phyloP scores from a whole-genome alignment of 352 stramenopile genomes.

The Pythium chondricola region DNA sequence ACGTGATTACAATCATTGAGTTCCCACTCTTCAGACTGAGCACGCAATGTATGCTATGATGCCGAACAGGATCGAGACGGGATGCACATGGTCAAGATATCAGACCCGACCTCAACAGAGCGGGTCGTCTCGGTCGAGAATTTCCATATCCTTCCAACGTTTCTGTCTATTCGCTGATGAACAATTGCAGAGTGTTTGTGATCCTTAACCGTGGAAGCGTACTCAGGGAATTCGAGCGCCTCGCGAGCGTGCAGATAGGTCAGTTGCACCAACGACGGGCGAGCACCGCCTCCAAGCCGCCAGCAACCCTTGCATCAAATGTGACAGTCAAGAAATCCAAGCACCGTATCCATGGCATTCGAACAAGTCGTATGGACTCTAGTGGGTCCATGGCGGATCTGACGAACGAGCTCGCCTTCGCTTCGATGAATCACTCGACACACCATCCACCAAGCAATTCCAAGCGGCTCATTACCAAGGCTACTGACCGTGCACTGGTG shows the following conservation, averaged over 20 bases:
- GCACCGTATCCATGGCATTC: conserved; percentile 17
- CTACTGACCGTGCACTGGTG: conserved; percentile 43
- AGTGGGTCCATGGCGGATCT: background rate
- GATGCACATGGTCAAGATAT: conserved; percentile 59
- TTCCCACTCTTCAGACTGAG: background rate
- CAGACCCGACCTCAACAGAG: conserved; percentile 29
- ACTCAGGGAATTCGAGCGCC: conserved; percentile 73
- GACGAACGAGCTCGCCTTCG: background rate
- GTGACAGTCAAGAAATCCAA: conserved; percentile 13
- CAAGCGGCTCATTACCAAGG: conserved; percentile 25
- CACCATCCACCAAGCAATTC: background rate
- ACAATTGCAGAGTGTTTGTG: background rate
- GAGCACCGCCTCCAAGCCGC: background rate
- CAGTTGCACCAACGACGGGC: conserved; percentile 23
- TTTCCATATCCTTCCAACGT: conserved; percentile 59
- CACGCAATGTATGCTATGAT: background rate
- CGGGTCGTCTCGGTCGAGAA: conserved; percentile 62
- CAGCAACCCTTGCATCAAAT: background rate
- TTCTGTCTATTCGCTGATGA: too few species aligned
- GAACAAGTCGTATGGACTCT: conserved; percentile 14
- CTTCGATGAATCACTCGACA: background rate
- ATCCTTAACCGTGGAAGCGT: conserved; percentile 39
- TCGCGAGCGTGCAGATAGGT: conserved; percentile 53
- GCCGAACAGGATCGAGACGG: conserved; percentile 47
- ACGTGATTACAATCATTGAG: background rate